These are phyloP conservation scores for Ceratocystis eucalypticola DNA, from an alignment of 2,329 filamentous ascomycete genomes.

Conservation along the genomic window DNA sequence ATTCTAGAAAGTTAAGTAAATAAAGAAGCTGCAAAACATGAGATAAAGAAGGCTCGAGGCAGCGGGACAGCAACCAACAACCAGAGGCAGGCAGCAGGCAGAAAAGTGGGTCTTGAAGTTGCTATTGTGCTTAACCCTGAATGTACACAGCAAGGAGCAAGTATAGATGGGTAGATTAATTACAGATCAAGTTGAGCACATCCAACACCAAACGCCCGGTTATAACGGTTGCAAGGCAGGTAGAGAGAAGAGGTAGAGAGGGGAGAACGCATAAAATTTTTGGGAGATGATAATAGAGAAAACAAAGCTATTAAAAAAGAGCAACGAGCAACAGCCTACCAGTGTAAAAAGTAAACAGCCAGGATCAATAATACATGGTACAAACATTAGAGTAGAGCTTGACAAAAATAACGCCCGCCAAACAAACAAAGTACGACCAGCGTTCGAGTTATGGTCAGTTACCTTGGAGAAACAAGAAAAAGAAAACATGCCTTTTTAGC, in stretches of 20 bases:
- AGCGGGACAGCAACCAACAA: background rate
- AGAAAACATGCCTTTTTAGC: background rate
- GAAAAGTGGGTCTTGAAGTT: background rate
- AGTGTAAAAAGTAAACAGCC: background rate
- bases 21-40: background rate
- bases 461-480: background rate
- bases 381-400: background rate
- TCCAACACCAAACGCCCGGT: background rate
- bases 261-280: background rate
- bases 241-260: background rate
- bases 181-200: background rate
- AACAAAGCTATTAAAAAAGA: background rate
- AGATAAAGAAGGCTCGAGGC: background rate
- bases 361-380: background rate
- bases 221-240: background rate
- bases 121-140: background rate
- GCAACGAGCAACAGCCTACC: background rate
- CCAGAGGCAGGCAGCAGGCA: background rate
- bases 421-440: background rate
- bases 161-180: background rate
- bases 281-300: background rate
- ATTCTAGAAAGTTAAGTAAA: background rate
- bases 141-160: background rate
- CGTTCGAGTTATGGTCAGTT: background rate
- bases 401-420: background rate